Evolutionary conservation across 768 basidiomycete species (phyloP).

Genomic region (Russula compacta): DNA sequence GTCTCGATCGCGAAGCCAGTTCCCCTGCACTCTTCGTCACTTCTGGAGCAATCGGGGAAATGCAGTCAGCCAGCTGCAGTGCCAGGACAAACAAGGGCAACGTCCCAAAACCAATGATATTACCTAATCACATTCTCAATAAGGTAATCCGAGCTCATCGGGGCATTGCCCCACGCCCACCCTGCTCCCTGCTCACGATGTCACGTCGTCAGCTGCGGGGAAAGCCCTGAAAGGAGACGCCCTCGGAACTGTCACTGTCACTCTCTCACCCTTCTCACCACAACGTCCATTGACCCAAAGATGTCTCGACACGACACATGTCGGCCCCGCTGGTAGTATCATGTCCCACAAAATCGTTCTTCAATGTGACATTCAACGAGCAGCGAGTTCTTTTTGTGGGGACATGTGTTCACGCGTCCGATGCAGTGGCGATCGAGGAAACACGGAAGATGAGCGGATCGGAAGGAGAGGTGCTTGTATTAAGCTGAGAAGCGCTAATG

Average conservation of each 20-base stretch:
- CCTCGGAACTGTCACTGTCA: neutral
- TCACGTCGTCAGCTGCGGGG: slow-evolving; percentile 1
- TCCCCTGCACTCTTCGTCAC: neutral
- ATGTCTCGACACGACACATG: too few relatives aligned
- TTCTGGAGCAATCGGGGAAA: neutral
- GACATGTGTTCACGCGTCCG: too few relatives aligned
- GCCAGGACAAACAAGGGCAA: slow-evolving; percentile 1
- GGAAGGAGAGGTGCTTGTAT: neutral
- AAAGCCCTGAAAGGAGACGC: neutral
- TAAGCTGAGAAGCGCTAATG: slow-evolving; percentile 5
- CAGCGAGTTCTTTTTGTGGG: too few relatives aligned
- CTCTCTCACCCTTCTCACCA: neutral
- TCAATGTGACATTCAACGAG: too few relatives aligned
- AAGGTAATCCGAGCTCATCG: slow-evolving; percentile 14
- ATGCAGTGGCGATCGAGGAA: slow-evolving; percentile 12
- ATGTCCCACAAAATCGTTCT: too few relatives aligned
- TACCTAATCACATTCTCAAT: neutral
- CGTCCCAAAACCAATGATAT: neutral
- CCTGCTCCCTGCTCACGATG: neutral
- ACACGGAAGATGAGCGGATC: slow-evolving; percentile 12
- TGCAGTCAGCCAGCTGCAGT: neutral
- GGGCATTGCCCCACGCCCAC: neutral
- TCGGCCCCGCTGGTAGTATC: neutral
- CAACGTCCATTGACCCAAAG: neutral
- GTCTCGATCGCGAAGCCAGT: neutral